Evolutionary conservation across 805 yeast species (phyloP), one percentile per base, ranked within the genome.

Genomic region (Suhomyces sp.): DNA sequence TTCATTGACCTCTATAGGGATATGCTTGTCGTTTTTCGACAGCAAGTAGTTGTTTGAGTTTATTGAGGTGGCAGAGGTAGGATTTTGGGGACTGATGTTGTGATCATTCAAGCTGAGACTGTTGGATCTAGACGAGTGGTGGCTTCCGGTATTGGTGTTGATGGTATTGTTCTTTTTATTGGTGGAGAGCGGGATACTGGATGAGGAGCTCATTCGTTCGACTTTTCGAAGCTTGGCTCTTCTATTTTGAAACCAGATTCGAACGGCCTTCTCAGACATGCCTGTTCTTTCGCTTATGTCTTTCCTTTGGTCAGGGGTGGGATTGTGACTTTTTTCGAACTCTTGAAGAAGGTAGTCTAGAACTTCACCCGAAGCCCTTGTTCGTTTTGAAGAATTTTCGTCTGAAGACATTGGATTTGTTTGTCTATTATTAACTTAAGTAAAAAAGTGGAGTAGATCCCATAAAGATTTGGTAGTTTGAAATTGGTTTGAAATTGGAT

Each of bases 191-290:
- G 49, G 46, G 13, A 44, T 19, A 37, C 49, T 43, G n/a, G 57
- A 43, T 2, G 48, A 24, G 4, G 48, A 69, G 27, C 65, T 70
- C 65, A 78, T 68, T 52, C 84, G 77, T 59, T 84, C 87, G 60
- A 80, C 67, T 67, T 87, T 87, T 61, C 91, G 77, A 43, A 83
- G 77, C 64, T 87, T 88, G 19, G 94, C 94, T 56, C 97, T 73
- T 60, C 92, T 75, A 65, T 90, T 90, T 67, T 91, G 97, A 62
- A 89, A 91, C 97, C 97, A 91, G 43, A 91, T 91, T 50, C 96
- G 78, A 2, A 91, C 96, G 12, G 92, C 89, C 55, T 94, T 80
- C 60, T 91, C 97, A 12, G 91, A 82, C 88, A 90, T 85, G 17
- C 86, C 87, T 1, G 96, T 87, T 54, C 78, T 77, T 2, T 79